phyloP scores from a whole-genome alignment of 257 asterid genomes.

The Solanum virginianum region DNA sequence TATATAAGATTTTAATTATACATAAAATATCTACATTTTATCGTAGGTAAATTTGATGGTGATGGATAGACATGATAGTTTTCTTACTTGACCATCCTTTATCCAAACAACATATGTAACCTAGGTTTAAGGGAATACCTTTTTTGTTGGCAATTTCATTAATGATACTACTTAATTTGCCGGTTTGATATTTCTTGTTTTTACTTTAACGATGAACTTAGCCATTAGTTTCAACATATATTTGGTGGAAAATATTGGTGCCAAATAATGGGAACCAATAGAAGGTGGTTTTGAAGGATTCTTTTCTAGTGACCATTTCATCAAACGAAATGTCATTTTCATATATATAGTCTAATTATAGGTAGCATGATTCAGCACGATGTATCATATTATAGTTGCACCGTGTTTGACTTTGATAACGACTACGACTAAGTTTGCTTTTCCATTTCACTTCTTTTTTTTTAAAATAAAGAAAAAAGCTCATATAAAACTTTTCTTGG shows the following conservation, averaged over 20 bases:
- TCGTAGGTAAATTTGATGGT: not conserved
- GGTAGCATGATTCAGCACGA: not conserved
- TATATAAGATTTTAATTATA: no score
- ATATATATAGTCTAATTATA: not conserved
- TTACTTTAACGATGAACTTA: not conserved
- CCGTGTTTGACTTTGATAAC: not conserved
- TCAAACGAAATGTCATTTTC: not conserved
- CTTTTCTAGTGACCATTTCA: not conserved
- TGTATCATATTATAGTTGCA: not conserved
- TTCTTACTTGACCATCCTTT: not conserved
- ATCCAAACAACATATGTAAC: not conserved
- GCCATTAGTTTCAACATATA: not conserved
- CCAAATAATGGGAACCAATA: not conserved
- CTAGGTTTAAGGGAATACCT: not conserved
- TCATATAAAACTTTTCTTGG: not conserved
- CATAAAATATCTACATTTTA: not conserved
- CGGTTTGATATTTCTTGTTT: not conserved
- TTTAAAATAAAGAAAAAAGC: no score
- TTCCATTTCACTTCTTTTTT: not conserved
- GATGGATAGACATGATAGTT: not conserved
- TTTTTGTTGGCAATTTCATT: not conserved
- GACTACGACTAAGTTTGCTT: not conserved
- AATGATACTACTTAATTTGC: not conserved
- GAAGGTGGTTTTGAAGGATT: not conserved
- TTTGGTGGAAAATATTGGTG: not conserved